Base-by-base conservation (phyloP, 495 filamentous ascomycete species). In the Penicillium crystallinum region DNA sequence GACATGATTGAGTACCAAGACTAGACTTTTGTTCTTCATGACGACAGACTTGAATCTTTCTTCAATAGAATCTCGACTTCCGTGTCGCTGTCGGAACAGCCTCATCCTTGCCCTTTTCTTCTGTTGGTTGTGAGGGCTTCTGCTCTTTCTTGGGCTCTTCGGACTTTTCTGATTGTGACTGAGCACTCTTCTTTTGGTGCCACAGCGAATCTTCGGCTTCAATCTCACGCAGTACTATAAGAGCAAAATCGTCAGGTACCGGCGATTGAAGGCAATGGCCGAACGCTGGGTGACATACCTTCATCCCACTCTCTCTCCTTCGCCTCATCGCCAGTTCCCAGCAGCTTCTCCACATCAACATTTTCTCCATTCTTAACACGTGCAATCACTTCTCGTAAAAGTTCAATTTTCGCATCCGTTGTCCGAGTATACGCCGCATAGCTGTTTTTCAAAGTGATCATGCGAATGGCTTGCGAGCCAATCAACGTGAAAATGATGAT, bases 391-490 rank as follows among this genome's bases (percentile, higher is more conserved):
- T 96, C 92, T 49, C 80, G 81, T 36, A 99, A 63, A 30, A 90
- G 58, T 5, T 71, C 80, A 43, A 99, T 87, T 60, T 87, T 86
- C 8, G 87, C 84, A 64, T 95, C 89, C 34, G 88, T 82, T 46
- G 81, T 81, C 41, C 91, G 82, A 55, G 72, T 81, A 55, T 88
- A 92, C 2, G 80, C 79, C 9, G 76, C 74, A 59, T 82, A 89
- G 12, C 91, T 84, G 48, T 86, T 88, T 66, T 82, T 86, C 55
- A 97, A 64, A 6, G 82, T 75, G 51, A 99, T 86, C 80, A 92
- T 85, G 54, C 96, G 86, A 57, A 99, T 96, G 11, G 91, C 85
- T 69, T 97, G 92, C 52, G 89, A 95, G 2, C 93, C 95, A 56
- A 97, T 91, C 53, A 96, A 78, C 35, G 96, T 76, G 60, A 89